Conservation (phyloP, 78 protist genomes). For the Dictyostelium intermedium region DNA sequence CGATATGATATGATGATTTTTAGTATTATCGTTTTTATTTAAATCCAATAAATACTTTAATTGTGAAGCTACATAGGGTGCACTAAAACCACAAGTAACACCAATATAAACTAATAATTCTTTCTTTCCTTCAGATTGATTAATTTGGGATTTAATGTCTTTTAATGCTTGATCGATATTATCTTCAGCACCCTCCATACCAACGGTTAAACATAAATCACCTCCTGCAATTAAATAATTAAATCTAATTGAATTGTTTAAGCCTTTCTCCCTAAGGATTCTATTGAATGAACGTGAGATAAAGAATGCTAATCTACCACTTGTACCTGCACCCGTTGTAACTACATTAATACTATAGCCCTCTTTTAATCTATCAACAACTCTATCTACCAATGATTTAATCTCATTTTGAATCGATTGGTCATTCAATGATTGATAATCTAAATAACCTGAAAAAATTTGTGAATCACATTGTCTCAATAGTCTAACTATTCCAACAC, state of each 20-base stretch:
- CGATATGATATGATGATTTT: neutral
- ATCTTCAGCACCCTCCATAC: slow-evolving; percentile 90
- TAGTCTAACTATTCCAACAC: slow-evolving; percentile 27
- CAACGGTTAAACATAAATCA: slow-evolving; percentile 82
- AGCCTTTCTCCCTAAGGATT: neutral
- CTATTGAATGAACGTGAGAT: slow-evolving; percentile 33
- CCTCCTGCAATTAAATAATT: slow-evolving; percentile 91
- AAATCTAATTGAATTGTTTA: neutral
- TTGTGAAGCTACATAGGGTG: slow-evolving; percentile 92
- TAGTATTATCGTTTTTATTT: neutral
- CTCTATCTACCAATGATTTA: neutral
- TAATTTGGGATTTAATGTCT: slow-evolving; percentile 48
- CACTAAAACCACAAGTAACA: slow-evolving; percentile 93
- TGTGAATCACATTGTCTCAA: slow-evolving; percentile 73
- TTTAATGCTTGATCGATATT: slow-evolving; percentile 20
- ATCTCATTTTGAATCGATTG: neutral
- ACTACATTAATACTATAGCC: neutral
- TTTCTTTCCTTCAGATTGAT: neutral
- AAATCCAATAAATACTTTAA: slow-evolving; percentile 17
- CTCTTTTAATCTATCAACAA: neutral
- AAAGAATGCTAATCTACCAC: slow-evolving; percentile 89
- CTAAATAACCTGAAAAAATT: slow-evolving; percentile 57
- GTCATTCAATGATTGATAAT: slow-evolving; percentile 28
- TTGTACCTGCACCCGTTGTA: slow-evolving; percentile 80
- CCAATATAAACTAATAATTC: slow-evolving; percentile 77